Percentiles rank a stretch among this genome's conserved stretches.
These are phyloP conservation scores for Chaetothyriales sp. DNA, from an alignment of 2,329 filamentous ascomycete genomes.

Conservation along the genomic window DNA sequence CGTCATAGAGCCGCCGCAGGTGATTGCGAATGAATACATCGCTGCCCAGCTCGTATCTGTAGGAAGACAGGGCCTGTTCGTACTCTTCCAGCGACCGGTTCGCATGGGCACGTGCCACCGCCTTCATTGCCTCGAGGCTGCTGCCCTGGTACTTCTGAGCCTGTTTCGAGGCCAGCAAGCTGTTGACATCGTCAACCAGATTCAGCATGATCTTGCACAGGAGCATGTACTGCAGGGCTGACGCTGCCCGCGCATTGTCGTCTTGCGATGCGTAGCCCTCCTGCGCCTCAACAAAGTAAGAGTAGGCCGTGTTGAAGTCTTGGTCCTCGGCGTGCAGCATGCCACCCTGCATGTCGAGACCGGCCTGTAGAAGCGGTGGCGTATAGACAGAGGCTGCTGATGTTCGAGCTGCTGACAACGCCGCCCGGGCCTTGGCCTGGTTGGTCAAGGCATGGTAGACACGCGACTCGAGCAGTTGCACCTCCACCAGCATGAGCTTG, in stretches of 20 bases:
- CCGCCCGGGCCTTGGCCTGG: conserved; percentile 86
- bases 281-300: conserved; percentile 97
- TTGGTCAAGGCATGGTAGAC: conserved; percentile 97
- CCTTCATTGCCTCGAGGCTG: conserved; percentile 97
- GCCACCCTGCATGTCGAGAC: conserved; percentile 96
- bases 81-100: conserved; percentile 96
- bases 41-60: conserved; percentile 83
- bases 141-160: conserved; percentile 91
- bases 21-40: conserved; percentile 96
- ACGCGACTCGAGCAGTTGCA: conserved; percentile 88
- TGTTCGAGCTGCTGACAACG: conserved; percentile 83
- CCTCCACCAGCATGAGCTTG: conserved; percentile 94
- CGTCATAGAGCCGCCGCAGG: conserved; percentile 86
- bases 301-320: conserved; percentile 97
- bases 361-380: conserved; percentile 83
- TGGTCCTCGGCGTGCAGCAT: conserved; percentile 98
- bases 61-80: conserved; percentile 76
- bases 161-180: conserved; percentile 88
- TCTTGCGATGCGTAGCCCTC: conserved; percentile 94
- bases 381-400: conserved; percentile 96
- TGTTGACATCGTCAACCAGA: conserved; percentile 86
- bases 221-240: conserved; percentile 96
- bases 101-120: conserved; percentile 84
- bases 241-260: conserved; percentile 76
- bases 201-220: conserved; percentile 99